A percentile compares a stretch with the other conserved stretches of the same genome.
These are phyloP conservation scores for Cercospora zeina DNA, from an alignment of 2,329 filamentous ascomycete genomes.

Conservation along the genomic window DNA sequence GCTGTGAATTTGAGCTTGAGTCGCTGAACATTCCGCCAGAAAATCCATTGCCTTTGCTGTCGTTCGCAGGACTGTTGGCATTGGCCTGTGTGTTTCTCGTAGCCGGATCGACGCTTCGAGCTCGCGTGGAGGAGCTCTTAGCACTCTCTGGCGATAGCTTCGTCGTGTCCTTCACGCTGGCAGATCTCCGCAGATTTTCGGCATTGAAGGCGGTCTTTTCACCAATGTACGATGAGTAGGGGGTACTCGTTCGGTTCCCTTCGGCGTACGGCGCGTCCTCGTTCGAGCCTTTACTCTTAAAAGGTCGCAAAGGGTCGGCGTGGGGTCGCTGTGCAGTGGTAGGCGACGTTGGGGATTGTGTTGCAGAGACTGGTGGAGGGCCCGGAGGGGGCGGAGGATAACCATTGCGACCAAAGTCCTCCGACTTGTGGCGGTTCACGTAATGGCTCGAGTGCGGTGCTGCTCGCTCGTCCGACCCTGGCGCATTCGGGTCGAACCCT, in stretches of 20 bases:
- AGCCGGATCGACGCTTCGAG: slow-evolving; percentile 24
- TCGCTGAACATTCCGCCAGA: slow-evolving; percentile 19
- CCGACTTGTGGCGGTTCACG: slow-evolving; percentile 35
- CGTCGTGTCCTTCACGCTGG: slow-evolving; percentile 52
- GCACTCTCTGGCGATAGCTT: slow-evolving; percentile 33
- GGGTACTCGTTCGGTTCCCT: slow-evolving; percentile 53
- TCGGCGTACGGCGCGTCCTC: slow-evolving; percentile 49
- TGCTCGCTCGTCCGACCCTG: slow-evolving; percentile 61
- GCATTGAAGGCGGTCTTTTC: slow-evolving; percentile 59
- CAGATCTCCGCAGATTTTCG: slow-evolving; percentile 54
- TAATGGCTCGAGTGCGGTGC: slow-evolving; percentile 42
- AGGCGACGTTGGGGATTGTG: slow-evolving; percentile 35
- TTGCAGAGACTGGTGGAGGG: slow-evolving; percentile 42
- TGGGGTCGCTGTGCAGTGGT: slow-evolving; percentile 40
- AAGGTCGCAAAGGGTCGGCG: slow-evolving; percentile 43
- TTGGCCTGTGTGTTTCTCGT: slow-evolving; percentile 22
- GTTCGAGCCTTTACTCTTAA: slow-evolving; percentile 34
- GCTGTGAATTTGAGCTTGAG: slow-evolving; percentile 5
- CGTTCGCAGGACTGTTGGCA: slow-evolving; percentile 6
- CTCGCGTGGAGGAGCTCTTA: slow-evolving; percentile 33
- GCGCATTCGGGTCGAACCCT: slow-evolving; percentile 60
- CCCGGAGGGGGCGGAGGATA: slow-evolving; percentile 41
- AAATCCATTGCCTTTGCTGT: slow-evolving; percentile 6
- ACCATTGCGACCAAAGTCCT: slow-evolving; percentile 33
- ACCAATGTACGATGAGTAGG: slow-evolving; percentile 56